Base-by-base conservation (phyloP, 192 early-diverging fungal species). In the Backusella sp. region DNA sequence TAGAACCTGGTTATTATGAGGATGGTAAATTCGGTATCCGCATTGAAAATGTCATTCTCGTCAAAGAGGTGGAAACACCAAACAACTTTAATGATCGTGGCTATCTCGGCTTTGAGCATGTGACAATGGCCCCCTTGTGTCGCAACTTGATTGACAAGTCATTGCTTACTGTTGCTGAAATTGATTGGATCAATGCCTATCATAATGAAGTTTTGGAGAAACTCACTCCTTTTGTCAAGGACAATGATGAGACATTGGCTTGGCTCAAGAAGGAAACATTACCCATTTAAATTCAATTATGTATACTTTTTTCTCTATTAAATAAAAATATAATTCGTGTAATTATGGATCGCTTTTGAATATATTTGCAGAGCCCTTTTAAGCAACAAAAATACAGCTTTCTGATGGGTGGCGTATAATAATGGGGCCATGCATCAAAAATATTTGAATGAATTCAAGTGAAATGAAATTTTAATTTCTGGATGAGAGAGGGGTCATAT, bases 11-110 rank as follows among this genome's bases (percentile, higher is more conserved):
- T 1, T 99, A 95, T 87, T 99, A 99, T 80, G 91, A 97, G 82
- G 96, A 99, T 82, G 96, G 96, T 28, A 85, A 89, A 39, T 99
- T 98, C 82, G 98, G 98, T 73, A 98, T 98, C 77, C 95, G 98
- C 77, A 97, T 98, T 77, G 98, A 99, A 83, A 98, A 96, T 79
- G 91, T 97, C 37, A 83, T 97, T 72, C 76, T 99, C 46, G 91
- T 98, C 28, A 89, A 89, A 66, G 86, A 93, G 59, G 88, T 79
- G 0, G 80, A 91, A 4, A 94, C 96, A 0, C 85, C 86, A 62
- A 80, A 93, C 84, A 94, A 96, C 85, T 99, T 98, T 89, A 93
- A 92, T 49, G 90, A 90, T 44, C 80, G 87, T 34, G 93, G 91
- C 14, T 97, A 91, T 75, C 86, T 95, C 75, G 95, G 90, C 8